Conservation (phyloP, 768 basidiomycete species). For the Rhizopogon salebrosus region DNA sequence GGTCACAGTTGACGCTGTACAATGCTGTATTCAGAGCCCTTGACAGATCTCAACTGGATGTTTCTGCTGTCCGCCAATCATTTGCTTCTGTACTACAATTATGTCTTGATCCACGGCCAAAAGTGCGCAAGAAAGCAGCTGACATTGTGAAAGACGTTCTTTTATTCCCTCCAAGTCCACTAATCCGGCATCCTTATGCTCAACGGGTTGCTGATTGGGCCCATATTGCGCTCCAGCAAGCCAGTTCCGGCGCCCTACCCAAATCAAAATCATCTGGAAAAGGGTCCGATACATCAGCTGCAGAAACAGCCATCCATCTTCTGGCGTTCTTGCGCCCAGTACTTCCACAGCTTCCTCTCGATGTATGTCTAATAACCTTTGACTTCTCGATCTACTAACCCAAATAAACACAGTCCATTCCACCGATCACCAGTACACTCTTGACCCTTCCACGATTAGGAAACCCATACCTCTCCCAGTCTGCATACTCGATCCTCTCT, state of each 20-base stretch:
- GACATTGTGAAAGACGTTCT: slow-evolving; percentile 81
- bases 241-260: slow-evolving; percentile 53
- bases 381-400: slow-evolving; percentile 6
- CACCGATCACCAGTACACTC: slow-evolving; percentile 63
- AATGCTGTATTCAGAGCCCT: slow-evolving; percentile 63
- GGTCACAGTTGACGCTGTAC: slow-evolving; percentile 82
- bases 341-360: slow-evolving; percentile 53
- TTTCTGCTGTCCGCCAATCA: slow-evolving; percentile 64
- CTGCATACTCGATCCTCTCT: slow-evolving; percentile 81
- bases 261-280: slow-evolving; percentile 54
- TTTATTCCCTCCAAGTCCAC: slow-evolving; percentile 69
- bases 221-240: slow-evolving; percentile 58
- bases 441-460: slow-evolving; percentile 82
- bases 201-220: slow-evolving; percentile 79
- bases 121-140: slow-evolving; percentile 87
- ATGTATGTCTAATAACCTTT: slow-evolving; percentile 44
- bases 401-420: slow-evolving; percentile 52
- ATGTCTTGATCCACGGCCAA: slow-evolving; percentile 83
- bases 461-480: slow-evolving; percentile 85
- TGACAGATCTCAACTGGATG: slow-evolving; percentile 67
- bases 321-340: slow-evolving; percentile 69
- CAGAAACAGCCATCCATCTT: slow-evolving; percentile 74
- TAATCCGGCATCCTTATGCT: slow-evolving; percentile 80
- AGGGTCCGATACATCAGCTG: slow-evolving; percentile 47
- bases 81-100: slow-evolving; percentile 84